Base-by-base conservation (phyloP, 352 stramenopile genomes). In the Globisporangium carolinianum region DNA sequence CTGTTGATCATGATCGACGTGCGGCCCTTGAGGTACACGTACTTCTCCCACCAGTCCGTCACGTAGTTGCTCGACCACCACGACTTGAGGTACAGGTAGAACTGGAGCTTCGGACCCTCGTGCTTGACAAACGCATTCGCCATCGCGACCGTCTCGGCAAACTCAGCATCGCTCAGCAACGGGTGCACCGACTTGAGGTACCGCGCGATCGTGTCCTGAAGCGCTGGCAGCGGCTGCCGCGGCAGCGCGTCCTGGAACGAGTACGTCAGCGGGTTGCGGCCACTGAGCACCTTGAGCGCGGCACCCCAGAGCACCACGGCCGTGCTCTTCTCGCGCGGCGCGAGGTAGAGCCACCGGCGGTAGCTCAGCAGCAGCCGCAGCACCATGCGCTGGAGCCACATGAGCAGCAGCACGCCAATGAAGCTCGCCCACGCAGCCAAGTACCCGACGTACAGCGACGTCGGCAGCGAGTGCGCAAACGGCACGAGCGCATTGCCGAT, bases 161-260 rank as follows among this genome's bases (percentile, higher is more conserved):
- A 97, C 66, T 98, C 87, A 5, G 90, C 75, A 2, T 71, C 66
- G 3, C 76, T 81, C 15, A 97, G 68, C 45, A 98, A 64, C 41
- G 95, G 91, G 62, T 98, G 78, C 17, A 96, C 91, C 14, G 92
- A 98, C 63, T 93, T 83, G 35, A 98, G 68, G 61, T 98, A 98
- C 47, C 86, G 78, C 42, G 78, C 58, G 9, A 98, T 72, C 6
- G 95, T 98, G 49, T 98, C 90, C 56, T 97, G 92, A 9, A 99
- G 78, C 35, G 83, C 66, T 1, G 95, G 95, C 58, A 99, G 72
- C 9, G 96, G 96, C 43, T 98, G 74, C 12, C 83, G 77, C 6
- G 96, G 94, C 36, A 99, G 63, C 11, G 89, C 82, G 43, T 83
- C 73, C 67, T 99, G 96, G 62, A 94, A 97, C 55, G 81, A 89